Evolutionary conservation across 805 yeast species (phyloP).

Genomic region (Saccharomyces mikatae): DNA sequence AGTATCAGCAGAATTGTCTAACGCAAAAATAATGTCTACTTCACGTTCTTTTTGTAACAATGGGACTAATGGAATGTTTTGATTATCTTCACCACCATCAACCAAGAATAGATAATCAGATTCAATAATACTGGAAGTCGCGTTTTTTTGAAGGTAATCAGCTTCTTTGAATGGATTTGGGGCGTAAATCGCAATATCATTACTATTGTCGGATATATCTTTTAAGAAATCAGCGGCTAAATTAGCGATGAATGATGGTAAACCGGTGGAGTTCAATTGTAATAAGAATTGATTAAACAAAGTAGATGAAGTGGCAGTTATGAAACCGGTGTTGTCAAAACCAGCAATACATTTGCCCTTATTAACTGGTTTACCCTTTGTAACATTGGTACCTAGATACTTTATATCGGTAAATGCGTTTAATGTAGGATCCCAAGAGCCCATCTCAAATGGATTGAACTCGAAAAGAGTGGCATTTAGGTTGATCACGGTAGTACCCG

Average conservation of each 20-base stretch:
- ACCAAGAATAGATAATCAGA: conserved; percentile 44
- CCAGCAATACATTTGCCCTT: conserved; percentile 51
- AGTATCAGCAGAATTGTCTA: conserved; percentile 61
- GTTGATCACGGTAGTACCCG: conserved; percentile 47
- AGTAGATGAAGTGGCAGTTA: conserved; percentile 77
- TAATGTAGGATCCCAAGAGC: conserved; percentile 80
- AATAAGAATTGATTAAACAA: conserved; percentile 63
- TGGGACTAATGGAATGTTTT: conserved; percentile 59
- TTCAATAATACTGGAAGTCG: conserved; percentile 32
- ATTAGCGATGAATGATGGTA: conserved; percentile 32
- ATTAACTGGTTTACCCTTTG: conserved; percentile 47
- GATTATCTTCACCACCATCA: conserved; percentile 67
- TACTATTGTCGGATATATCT: conserved; percentile 41
- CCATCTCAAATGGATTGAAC: conserved; percentile 62
- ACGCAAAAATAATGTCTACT: conserved; percentile 59
- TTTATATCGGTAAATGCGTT: conserved; percentile 56
- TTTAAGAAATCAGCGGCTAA: conserved; percentile 39
- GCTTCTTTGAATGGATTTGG: conserved; percentile 65
- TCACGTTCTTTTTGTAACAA: conserved; percentile 50
- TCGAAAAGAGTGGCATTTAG: conserved; percentile 64
- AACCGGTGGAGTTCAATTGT: conserved; percentile 41
- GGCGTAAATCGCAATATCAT: conserved; percentile 60
- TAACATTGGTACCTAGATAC: conserved; percentile 61
- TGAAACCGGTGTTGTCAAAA: conserved; percentile 73
- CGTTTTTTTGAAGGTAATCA: conserved; percentile 26